Evolutionary conservation across 768 basidiomycete genomes (phyloP).

Genomic region (Tylopilus rubrobrunneus): DNA sequence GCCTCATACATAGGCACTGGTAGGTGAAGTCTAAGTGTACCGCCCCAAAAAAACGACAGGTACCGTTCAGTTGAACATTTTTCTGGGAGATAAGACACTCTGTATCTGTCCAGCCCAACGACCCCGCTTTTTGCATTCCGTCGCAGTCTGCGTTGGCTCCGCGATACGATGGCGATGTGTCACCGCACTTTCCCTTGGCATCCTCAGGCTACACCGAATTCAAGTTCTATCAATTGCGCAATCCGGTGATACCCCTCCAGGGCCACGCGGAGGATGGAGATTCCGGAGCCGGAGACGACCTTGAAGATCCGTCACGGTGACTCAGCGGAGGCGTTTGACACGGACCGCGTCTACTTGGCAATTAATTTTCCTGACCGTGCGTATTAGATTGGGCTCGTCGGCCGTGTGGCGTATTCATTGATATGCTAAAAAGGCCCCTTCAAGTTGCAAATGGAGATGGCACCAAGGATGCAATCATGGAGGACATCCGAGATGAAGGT

Average conservation of each 20-base stretch:
- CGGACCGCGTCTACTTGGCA: background rate
- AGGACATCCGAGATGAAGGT: background rate
- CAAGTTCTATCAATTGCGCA: background rate
- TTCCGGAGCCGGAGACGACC: background rate
- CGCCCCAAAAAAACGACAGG: background rate
- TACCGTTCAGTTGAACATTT: background rate
- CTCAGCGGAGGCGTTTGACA: background rate
- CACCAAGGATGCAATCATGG: background rate
- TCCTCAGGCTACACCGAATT: background rate
- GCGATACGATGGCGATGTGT: background rate
- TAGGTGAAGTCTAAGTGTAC: too few species aligned
- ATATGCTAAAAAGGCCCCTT: background rate
- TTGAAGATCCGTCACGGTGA: background rate
- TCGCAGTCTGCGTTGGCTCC: background rate
- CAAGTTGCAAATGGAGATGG: too few species aligned
- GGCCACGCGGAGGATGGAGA: background rate
- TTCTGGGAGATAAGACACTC: background rate
- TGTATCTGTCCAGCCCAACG: background rate
- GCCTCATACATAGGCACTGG: too few species aligned
- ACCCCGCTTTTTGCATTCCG: background rate
- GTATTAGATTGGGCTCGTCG: background rate
- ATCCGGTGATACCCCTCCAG: background rate
- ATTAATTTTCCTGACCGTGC: background rate
- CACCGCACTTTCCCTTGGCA: background rate
- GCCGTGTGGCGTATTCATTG: background rate